phyloP scores from a whole-genome alignment of 2,329 filamentous ascomycete genomes.

The Apiospora marii region DNA sequence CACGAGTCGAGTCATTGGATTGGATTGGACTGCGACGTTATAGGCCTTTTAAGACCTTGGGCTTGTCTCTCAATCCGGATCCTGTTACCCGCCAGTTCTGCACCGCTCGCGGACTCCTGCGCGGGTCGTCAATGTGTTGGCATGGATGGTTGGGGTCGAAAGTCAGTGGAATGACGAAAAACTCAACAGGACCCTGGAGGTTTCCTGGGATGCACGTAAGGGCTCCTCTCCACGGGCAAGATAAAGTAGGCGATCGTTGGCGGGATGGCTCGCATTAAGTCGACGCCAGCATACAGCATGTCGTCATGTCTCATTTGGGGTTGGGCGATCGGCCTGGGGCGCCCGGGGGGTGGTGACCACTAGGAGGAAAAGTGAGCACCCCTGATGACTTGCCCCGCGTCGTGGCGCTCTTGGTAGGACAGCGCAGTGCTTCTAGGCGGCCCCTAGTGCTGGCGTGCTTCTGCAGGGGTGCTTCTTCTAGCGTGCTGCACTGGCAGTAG shows the following conservation, averaged over 20 bases:
- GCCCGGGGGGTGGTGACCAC: background rate
- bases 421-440: background rate
- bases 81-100: background rate
- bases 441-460: background rate
- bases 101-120: background rate
- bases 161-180: slow-evolving; percentile 12
- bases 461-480: background rate
- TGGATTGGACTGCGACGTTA: background rate
- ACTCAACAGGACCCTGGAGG: background rate
- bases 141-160: background rate
- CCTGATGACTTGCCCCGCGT: slow-evolving; percentile 20
- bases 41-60: background rate
- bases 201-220: background rate
- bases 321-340: slow-evolving; percentile 9
- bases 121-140: background rate
- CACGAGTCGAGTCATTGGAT: background rate
- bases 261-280: slow-evolving; percentile 1
- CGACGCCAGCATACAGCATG: background rate
- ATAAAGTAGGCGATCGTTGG: background rate
- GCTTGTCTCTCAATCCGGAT: background rate
- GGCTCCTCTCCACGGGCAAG: background rate
- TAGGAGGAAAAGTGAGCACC: slow-evolving; percentile 5
- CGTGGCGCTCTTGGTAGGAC: slow-evolving; percentile 15
- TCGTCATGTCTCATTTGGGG: slow-evolving; percentile 16
- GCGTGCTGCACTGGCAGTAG: background rate